Evolutionary conservation across 768 basidiomycete species (phyloP).

Genomic region (Xanthoconium stramineum): DNA sequence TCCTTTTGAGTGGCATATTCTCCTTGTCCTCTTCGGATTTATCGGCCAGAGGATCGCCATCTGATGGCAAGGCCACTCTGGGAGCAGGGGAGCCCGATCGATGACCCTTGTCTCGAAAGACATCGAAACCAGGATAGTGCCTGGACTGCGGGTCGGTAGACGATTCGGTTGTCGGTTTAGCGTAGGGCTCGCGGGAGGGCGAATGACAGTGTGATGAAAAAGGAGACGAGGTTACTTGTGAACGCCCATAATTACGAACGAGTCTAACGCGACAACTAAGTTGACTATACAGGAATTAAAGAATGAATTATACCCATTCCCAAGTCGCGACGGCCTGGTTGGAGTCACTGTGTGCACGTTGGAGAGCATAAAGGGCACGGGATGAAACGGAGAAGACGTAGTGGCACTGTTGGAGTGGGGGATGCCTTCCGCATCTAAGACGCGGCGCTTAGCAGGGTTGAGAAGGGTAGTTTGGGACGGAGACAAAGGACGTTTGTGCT

Average conservation of each 20-base stretch:
- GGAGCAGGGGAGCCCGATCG: slow-evolving; percentile 1
- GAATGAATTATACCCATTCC: slow-evolving; percentile 29
- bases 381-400: slow-evolving; percentile 17
- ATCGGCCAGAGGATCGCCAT: not conserved
- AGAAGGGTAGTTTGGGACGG: slow-evolving; percentile 47
- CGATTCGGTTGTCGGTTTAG: slow-evolving; percentile 36
- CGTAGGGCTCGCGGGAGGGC: slow-evolving; percentile 19
- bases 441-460: slow-evolving; percentile 68
- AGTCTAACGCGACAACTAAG: slow-evolving; percentile 31
- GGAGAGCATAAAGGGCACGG: slow-evolving; percentile 31
- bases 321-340: slow-evolving; percentile 31
- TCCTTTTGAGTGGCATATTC: slow-evolving; percentile 51
- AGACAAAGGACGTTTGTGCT: slow-evolving; percentile 61
- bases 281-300: slow-evolving; percentile 30
- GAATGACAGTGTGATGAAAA: slow-evolving; percentile 12
- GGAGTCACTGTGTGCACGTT: slow-evolving; percentile 27
- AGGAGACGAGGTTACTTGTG: slow-evolving; percentile 9
- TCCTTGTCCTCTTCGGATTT: slow-evolving; percentile 51
- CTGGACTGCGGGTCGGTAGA: slow-evolving; percentile 50
- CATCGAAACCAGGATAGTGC: slow-evolving; percentile 66
- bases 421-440: slow-evolving; percentile 54
- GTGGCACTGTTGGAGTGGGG: slow-evolving; percentile 29
- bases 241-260: slow-evolving; percentile 4
- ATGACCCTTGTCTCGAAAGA: slow-evolving; percentile 45
- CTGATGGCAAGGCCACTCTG: slow-evolving; percentile 1